Evolutionary conservation across 2,329 filamentous ascomycete species (phyloP), one percentile per base, ranked within the genome.

Genomic region (Hymenoscyphus salicellus): DNA sequence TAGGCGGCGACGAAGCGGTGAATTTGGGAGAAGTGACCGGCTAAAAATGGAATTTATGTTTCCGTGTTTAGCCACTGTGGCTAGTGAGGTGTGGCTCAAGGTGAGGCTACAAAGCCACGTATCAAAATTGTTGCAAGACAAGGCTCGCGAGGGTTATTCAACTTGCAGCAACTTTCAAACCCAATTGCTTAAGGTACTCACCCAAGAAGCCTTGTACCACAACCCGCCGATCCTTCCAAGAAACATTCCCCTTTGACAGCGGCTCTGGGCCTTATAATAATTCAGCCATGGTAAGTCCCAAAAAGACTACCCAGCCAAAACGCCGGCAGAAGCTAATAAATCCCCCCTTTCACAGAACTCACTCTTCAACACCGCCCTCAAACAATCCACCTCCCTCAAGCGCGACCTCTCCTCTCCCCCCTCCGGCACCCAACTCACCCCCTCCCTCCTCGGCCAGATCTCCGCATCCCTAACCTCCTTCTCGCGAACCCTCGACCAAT

Each of bases 401-500:
- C 86, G 85, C 75, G 91, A 95, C 74, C 86, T 96, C 68, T 86
- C 28, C 28, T 30, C 28, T 86, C 89, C 93, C 72, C 83, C 89
- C 64, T 82, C 87, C 66, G 80, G 82, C 8, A 81, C 82, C 2
- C 77, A 81, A 33, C 83, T 84, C 60, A 82, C 87, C 49, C 82
- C 84, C 57, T 85, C 86, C 60, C 81, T 90, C 14, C 88, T 82
- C 77, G 89, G 89, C 74, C 90, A 92, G 77, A 86, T 92, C 69
- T 89, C 89, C n/a, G 89, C 88, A 23, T 91, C 91, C 16, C 80
- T 96, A 33, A 88, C 90, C 55, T 79, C 93, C 65, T 93, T 99
- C 77, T 86, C 90, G 57, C 92, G 95, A 66, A 96, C 92, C 0
- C 84, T 99, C 69, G 93, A 97, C 79, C 93, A 30, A 30, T 30